Conservation (phyloP, 1,139 yeast species). For the Geotrichum reessii region DNA sequence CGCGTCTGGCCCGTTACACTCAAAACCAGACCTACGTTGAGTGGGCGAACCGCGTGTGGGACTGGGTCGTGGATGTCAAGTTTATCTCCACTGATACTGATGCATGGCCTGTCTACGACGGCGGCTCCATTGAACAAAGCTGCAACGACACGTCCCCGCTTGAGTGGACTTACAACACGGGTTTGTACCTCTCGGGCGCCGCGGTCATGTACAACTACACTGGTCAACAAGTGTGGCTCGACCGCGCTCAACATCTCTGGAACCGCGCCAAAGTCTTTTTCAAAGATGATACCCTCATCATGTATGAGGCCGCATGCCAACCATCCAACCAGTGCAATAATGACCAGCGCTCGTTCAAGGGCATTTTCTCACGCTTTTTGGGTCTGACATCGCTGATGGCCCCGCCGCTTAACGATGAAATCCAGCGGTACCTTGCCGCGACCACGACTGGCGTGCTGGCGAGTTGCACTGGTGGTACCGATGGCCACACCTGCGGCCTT, state of each 20-base stretch:
- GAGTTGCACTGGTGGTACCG: constrained; percentile 80
- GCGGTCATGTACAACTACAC: constrained; percentile 80
- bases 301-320: constrained; percentile 84
- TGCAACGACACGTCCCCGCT: constrained; percentile 55
- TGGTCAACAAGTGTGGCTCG: constrained; percentile 61
- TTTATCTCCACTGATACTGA: constrained; percentile 45
- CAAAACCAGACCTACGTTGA: constrained; percentile 62
- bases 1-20: constrained; percentile 81
- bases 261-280: constrained; percentile 52
- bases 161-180: constrained; percentile 89
- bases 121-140: constrained; percentile 57
- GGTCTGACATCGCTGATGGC: constrained; percentile 69
- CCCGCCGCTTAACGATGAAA: constrained; percentile 53
- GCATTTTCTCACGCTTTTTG: constrained; percentile 68
- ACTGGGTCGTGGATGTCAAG: constrained; percentile 68
- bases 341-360: constrained; percentile 88
- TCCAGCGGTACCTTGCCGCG: constrained; percentile 48
- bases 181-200: constrained; percentile 69
- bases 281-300: constrained; percentile 50
- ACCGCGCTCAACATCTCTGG: constrained; percentile 40
- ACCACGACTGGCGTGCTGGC: constrained; percentile 78
- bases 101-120: constrained; percentile 58
- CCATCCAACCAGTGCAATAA: constrained; percentile 57
- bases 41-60: constrained; percentile 74
- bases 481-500: constrained; percentile 85